Evolutionary conservation across 2,329 filamentous ascomycete species (phyloP).

Genomic region (Fusarium musae): DNA sequence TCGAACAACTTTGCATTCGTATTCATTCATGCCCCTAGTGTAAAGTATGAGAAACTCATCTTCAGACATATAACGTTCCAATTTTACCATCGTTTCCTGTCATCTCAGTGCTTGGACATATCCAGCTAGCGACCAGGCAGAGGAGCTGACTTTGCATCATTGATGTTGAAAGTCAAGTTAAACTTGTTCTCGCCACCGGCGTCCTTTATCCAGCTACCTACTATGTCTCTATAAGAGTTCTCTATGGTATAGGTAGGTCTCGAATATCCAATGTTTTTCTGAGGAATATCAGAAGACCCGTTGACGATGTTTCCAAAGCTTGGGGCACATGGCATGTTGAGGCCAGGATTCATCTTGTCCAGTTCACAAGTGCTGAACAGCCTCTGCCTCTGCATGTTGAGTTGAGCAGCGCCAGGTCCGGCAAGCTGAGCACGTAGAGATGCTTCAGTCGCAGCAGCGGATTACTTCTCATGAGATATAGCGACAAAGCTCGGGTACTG

Average conservation of each 20-base stretch:
- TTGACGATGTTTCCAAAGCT: not conserved
- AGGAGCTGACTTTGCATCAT: not conserved
- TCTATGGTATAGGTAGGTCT: not conserved
- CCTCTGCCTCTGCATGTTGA: not conserved
- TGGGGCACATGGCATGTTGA: not conserved
- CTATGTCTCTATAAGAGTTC: not conserved
- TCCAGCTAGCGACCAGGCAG: not conserved
- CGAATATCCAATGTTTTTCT: rapidly evolving
- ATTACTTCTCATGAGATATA: not conserved
- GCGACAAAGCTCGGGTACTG: not conserved
- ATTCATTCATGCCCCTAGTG: not conserved
- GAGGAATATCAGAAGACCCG: not conserved
- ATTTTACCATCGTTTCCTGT: no score
- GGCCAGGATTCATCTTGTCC: rapidly evolving
- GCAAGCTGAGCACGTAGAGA: not conserved
- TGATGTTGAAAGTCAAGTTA: not conserved
- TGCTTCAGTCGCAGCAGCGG: not conserved
- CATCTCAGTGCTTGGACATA: not conserved
- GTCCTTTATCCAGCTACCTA: not conserved
- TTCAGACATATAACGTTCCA: rapidly evolving
- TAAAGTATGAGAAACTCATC: rapidly evolving
- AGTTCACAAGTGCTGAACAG: not conserved
- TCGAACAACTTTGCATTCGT: not conserved
- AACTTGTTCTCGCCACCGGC: not conserved
- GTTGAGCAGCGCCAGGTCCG: rapidly evolving